Evolutionary conservation across 202 grass and related monocot genomes (phyloP).

Genomic region (Schoenoplectus tabernaemontani): DNA sequence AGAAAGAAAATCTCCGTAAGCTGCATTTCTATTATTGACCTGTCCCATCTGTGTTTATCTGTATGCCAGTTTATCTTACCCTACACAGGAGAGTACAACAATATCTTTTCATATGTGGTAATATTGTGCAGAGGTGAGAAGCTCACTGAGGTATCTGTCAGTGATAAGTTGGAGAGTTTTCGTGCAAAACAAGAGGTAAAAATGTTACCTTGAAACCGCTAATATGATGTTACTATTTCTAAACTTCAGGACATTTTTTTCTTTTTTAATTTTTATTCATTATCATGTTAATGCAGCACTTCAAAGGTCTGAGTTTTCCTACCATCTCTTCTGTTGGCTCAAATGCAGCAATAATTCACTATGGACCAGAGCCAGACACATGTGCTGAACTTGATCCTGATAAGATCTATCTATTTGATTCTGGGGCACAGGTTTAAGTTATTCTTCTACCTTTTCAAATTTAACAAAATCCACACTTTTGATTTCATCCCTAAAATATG

Average conservation of each 20-base stretch:
- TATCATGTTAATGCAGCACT: constrained; percentile 54
- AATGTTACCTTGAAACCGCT: constrained; percentile 23
- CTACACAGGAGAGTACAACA: constrained; percentile 1
- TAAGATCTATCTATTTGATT: constrained; percentile 97
- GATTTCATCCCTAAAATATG: constrained; percentile 1
- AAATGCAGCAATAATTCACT: constrained; percentile 96
- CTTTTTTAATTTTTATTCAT: constrained; percentile 12
- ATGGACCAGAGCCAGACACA: constrained; percentile 63
- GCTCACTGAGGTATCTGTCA: constrained; percentile 90
- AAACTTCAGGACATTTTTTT: neutral
- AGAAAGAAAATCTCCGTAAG: constrained; percentile 60
- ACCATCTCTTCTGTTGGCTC: constrained; percentile 97
- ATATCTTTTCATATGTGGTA: constrained; percentile 20
- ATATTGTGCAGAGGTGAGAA: constrained; percentile 41
- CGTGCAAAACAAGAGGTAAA: constrained; percentile 87
- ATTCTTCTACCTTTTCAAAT: constrained; percentile 5
- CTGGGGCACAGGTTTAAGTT: constrained; percentile 76
- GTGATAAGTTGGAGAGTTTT: constrained; percentile 95
- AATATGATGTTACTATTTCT: constrained; percentile 12
- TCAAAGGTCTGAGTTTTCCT: constrained; percentile 87
- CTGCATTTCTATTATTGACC: constrained; percentile 4
- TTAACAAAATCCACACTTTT: constrained; percentile 12
- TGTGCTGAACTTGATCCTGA: constrained; percentile 89
- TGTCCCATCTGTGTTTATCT: constrained; percentile 4
- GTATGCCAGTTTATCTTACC: constrained; percentile 27